Base-by-base conservation (phyloP, 768 basidiomycete species). In the Postia placenta region DNA sequence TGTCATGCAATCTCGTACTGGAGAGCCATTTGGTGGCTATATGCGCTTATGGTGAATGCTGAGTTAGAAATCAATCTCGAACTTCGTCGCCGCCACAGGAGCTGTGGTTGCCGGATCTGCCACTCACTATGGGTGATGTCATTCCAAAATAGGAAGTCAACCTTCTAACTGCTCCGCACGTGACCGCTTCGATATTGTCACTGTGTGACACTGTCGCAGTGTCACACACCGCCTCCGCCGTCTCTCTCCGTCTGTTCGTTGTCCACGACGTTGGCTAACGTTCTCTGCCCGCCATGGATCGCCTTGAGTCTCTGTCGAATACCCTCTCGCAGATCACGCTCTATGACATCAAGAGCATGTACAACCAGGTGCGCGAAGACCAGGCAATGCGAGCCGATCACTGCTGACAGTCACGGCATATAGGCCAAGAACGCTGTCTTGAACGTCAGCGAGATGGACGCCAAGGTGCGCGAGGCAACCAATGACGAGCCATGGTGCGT, bases 371-470 rank as follows among this genome's bases (percentile, higher is more conserved):
- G 52, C n/a, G 59, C 50, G 5, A 23, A 15, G 19, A 19, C 11
- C 23, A n/a, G 1, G 1, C 7, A 45, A 23, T 11, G 5, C 15
- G 42, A 24, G 11, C 26, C 17, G 27, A 42, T 12, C 11, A 25
- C 2, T 23, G 30, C 46, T 50, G 40, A 47, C 46, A 20, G 35
- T 38, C 37, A 22, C 27, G 11, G 41, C 15, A 41, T 19, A 19
- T 44, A 93, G 88, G 95, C 95, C 24, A 95, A 92, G 74, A 96
- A 96, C 67, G 83, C 92, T 52, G 94, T 98, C 17, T 77, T 99
- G 58, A 98, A 98, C 69, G 76, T 97, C 52, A 91, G 86, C 58
- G 95, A 97, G 71, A 95, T 90, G 81, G 95, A 99, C 67, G 88
- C 87, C 6, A 98, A 96, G 70, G 95, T 98, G 15, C 76, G 81